Base-by-base conservation (phyloP, 345 rosid genomes). In the Pugionium dolabratum region DNA sequence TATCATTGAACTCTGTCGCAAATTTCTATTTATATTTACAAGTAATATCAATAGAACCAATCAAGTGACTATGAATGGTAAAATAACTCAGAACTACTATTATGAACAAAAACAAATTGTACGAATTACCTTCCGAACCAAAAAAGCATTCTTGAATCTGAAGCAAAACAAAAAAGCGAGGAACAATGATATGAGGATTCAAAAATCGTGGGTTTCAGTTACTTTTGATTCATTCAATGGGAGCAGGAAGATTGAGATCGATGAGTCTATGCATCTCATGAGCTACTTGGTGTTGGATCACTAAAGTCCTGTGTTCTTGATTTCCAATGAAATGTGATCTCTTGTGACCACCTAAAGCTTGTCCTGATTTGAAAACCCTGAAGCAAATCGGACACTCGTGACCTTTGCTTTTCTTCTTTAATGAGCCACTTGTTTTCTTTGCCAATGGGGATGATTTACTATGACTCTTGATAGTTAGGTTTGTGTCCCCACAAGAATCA, bases 311-410 rank as follows among this genome's bases (percentile, higher is more conserved):
- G 72, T 80, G 83, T 48, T 82, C 84, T 9, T 73, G 81, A 54
- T 80, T 78, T 47, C 88, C 98, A 60, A 77, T 71, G 58, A 93
- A 93, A 79, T 93, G 98, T 75, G 98, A 89, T 81, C 97, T 83
- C 84, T 93, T 93, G 75, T 93, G 98, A 31, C 98, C 97, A 39
- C 95, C 98, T 64, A 93, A 75, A 11, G 98, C 98, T 66, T 93
- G 98, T 53, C 95, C 98, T 29, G 98, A 93, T 73, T 80, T 80
- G 73, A 93, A 93, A 51, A 86, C 87, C 79, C 84, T 86, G 62
- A 70, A 88, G 78, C 97, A 93, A 71, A 93, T 84, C 1, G 97
- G 97, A 60, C 98, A 93, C 74, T 86, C 89, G 8, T 93, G 98
- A 4, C 83, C 80, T 75, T 84, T 84, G 59, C 57, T 80, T 43